Evolutionary conservation across 2,329 filamentous ascomycete genomes (phyloP).

Genomic region (Chaetomium olivaceum): DNA sequence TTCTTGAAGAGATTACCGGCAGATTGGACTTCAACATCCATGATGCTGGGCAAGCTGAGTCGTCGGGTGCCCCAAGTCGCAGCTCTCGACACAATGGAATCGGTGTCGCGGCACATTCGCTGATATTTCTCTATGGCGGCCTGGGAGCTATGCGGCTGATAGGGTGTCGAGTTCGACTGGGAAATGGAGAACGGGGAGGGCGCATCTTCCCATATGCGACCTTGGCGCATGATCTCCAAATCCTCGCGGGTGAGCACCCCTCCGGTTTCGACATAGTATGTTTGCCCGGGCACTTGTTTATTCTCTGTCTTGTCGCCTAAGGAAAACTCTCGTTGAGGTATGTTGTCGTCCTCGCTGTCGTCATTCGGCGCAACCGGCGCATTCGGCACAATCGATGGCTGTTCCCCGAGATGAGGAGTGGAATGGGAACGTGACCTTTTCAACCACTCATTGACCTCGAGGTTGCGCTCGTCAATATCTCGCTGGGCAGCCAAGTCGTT

Average conservation of each 20-base stretch:
- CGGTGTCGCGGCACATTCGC: conserved; percentile 54
- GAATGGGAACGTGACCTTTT: conserved; percentile 32
- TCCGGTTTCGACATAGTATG: conserved; percentile 48
- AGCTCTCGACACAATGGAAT: conserved; percentile 61
- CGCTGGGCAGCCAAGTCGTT: conserved; percentile 51
- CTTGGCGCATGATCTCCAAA: conserved; percentile 50
- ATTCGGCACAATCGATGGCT: background rate
- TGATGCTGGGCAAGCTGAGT: conserved; percentile 60
- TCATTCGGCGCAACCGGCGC: background rate
- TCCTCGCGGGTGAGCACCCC: conserved; percentile 50
- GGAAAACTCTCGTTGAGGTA: conserved; percentile 46
- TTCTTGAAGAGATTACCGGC: conserved; percentile 65
- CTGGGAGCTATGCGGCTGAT: conserved; percentile 54
- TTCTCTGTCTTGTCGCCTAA: conserved; percentile 54
- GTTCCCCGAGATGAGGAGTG: conserved; percentile 5
- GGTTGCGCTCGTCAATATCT: conserved; percentile 49
- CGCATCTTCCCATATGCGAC: conserved; percentile 52
- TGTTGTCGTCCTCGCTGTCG: conserved; percentile 38
- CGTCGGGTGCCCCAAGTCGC: conserved; percentile 72
- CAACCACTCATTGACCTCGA: conserved; percentile 55
- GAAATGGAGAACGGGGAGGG: conserved; percentile 51
- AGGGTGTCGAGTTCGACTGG: conserved; percentile 35
- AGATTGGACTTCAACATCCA: conserved; percentile 60
- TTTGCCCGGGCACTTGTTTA: conserved; percentile 49
- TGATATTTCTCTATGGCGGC: conserved; percentile 57